Evolutionary conservation across 805 yeast genomes (phyloP), one percentile per base, ranked within the genome.

Genomic region (Debaryomyces tyrocola): DNA sequence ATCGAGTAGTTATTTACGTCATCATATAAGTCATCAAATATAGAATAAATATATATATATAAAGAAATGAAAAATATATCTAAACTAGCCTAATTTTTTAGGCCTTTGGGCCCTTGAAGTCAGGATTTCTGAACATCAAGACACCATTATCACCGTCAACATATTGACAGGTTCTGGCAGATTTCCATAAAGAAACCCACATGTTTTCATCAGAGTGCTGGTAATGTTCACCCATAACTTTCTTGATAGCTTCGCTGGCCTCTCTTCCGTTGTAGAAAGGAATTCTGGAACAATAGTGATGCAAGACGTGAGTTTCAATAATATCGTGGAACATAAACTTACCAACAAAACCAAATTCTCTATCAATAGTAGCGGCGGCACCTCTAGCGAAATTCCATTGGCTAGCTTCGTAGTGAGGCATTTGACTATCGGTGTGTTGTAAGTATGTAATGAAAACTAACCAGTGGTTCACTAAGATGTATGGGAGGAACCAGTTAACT

Each of bases 311-410:
- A 44, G 96, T 89, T 72, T 88, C 96, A 61, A 88, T 87, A 61
- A 88, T 88, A 64, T 87, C 95, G 68, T 88, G 96, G 82, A 88
- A 85, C 59, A 86, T 73, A 76, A 80, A 79, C 62, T 79, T 74
- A 47, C 96, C 96, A 51, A 85, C 74, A 63, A 87, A 84, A 27
- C 92, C 91, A 62, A 87, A 85, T 61, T 87, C 83, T 61, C 96
- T 77, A 68, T 88, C 96, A 52, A 89, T 83, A 47, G 96, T 88
- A 50, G 92, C 87, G 46, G 94, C 91, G 27, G 96, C 96, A 55
- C 96, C 96, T 62, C 91, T 80, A 42, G 91, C 90, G 64, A 86
- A 87, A 56, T 78, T 87, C 96, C 96, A 88, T 66, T 83, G 84
- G 34, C 68, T 59, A 48, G 83, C 79, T 49, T 82, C 84, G 70